A percentile compares a stretch with the other conserved stretches of the same genome.
phyloP scores from a whole-genome alignment of 345 rosid genomes.

The Viola odorata region DNA sequence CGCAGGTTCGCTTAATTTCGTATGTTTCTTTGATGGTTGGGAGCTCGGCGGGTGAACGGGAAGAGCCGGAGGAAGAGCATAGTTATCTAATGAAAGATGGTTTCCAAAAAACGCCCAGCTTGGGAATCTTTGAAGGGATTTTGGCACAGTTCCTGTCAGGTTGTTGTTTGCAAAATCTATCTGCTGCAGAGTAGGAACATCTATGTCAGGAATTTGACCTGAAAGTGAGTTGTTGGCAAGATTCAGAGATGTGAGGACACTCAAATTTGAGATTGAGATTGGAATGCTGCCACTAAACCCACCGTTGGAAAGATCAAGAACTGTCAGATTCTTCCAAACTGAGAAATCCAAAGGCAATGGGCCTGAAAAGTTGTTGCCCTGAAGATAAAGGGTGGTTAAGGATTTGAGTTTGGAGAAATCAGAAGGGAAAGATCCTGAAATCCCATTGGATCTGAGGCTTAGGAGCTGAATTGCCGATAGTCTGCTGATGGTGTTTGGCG shows the following conservation, averaged over 20 bases:
- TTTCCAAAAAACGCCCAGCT: constrained; percentile 22
- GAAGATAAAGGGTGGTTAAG: constrained; percentile 30
- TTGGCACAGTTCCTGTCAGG: constrained; percentile 17
- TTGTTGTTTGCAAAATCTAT: constrained; percentile 20
- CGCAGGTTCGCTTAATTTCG: constrained; percentile 16
- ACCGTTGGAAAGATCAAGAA: constrained; percentile 34
- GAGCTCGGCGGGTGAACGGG: constrained; percentile 20
- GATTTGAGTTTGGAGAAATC: constrained; percentile 21
- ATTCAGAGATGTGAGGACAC: constrained; percentile 22
- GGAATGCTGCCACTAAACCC: constrained; percentile 34
- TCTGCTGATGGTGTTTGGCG: constrained; percentile 33
- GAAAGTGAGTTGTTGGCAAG: constrained; percentile 34
- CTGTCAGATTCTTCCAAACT: constrained; percentile 26
- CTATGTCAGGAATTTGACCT: constrained; percentile 32
- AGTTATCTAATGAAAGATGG: constrained; percentile 11
- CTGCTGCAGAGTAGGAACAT: constrained; percentile 19
- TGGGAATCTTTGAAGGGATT: constrained; percentile 22
- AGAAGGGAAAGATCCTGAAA: constrained; percentile 35
- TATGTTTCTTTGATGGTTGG: constrained; percentile 15
- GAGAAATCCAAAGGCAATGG: constrained; percentile 30
- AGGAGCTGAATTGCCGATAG: constrained; percentile 27
- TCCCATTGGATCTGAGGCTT: constrained; percentile 35
- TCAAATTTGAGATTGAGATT: constrained; percentile 23
- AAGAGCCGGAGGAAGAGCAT: constrained; percentile 21
- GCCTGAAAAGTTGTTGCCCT: constrained; percentile 34